Evolutionary conservation across 495 filamentous ascomycete species (phyloP), one percentile per base, ranked within the genome.

Genomic region (Penicillium coprophilum): DNA sequence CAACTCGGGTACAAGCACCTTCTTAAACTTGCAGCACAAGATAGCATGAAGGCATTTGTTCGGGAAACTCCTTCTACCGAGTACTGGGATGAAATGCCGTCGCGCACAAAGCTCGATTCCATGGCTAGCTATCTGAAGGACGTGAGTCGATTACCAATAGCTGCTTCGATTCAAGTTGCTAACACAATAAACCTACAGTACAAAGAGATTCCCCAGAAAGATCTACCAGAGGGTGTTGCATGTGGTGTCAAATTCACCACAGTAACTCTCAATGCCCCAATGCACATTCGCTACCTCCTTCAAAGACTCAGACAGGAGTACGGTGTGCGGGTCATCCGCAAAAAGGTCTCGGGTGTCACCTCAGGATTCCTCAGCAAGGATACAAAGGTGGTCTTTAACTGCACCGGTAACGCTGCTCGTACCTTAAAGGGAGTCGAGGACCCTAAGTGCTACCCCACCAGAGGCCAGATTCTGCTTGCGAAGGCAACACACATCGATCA

Each of bases 401-500:
- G 69, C 36, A 64, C 62, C n/a, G 66, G 66, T 23, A 63, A 63
- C 34, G 62, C 55, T 0, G 60, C 69, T 0, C 50, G 48, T 36
- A 56, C 51, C 5, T 51, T 70, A 24, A 28, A 60, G 5, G 69
- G 67, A 11, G 67, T 71, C 9, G 27, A 53, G 20, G 69, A 71
- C 39, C 27, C 39, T 2, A 68, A 66, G 50, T 62, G 56, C 53
- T 71, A 54, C 34, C 67, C 69, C 9, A 73, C 72, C 1, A 55
- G 72, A 24, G 75, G 74, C 1, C 75, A 77, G 50, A 68, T 77
- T 6, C 59, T 77, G 9, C 59, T 78, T 3, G 67, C 69, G 2
- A 68, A 66, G 30, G 71, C 71, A 12, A 66, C 73, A 4, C 57
- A 55, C 0, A 55, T 71, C 6, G 48, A 51, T 32, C 44, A 56